Evolutionary conservation across 2,329 filamentous ascomycete species (phyloP).

Genomic region (Microdochium bolleyi): DNA sequence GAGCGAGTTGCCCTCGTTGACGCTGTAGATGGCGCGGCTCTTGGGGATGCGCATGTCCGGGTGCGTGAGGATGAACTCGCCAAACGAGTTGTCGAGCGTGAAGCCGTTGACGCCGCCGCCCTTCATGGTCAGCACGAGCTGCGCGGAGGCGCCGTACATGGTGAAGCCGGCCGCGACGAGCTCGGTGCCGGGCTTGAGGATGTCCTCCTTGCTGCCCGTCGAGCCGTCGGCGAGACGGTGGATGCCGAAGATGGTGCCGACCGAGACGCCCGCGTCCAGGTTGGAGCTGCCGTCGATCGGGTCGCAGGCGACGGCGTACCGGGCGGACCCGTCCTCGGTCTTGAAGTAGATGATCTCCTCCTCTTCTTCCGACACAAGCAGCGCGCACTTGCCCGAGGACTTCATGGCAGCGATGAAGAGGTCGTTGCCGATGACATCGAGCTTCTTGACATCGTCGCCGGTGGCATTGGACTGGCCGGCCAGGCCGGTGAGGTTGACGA

Average conservation of each 20-base stretch:
- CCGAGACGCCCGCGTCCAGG: constrained; percentile 92
- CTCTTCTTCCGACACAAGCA: constrained; percentile 97
- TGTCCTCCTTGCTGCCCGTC: constrained; percentile 70
- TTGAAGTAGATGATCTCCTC: constrained; percentile 87
- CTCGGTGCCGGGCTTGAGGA: constrained; percentile 83
- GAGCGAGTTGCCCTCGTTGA: constrained; percentile 96
- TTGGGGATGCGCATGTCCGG: constrained; percentile 85
- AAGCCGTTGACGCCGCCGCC: constrained; percentile 91
- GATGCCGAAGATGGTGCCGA: constrained; percentile 94
- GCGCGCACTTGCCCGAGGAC: constrained; percentile 80
- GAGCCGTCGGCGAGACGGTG: constrained; percentile 80
- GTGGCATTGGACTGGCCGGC: constrained; percentile 93
- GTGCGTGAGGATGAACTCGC: constrained; percentile 98
- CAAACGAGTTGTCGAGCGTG: constrained; percentile 91
- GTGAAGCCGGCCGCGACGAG: constrained; percentile 95
- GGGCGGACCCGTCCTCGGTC: constrained; percentile 58
- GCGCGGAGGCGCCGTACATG: constrained; percentile 97
- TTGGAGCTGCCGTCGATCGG: constrained; percentile 98
- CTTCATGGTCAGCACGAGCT: constrained; percentile 96
- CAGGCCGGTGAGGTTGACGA: constrained; percentile 92
- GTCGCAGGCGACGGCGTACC: constrained; percentile 94
- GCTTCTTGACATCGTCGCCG: constrained; percentile 98
- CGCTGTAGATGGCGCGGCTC: constrained; percentile 82
- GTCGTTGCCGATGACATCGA: constrained; percentile 98
- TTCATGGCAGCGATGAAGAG: constrained; percentile 94